Evolutionary conservation across 2,329 filamentous ascomycete genomes (phyloP), one percentile per base, ranked within the genome.

Genomic region (Beauveria varroae): DNA sequence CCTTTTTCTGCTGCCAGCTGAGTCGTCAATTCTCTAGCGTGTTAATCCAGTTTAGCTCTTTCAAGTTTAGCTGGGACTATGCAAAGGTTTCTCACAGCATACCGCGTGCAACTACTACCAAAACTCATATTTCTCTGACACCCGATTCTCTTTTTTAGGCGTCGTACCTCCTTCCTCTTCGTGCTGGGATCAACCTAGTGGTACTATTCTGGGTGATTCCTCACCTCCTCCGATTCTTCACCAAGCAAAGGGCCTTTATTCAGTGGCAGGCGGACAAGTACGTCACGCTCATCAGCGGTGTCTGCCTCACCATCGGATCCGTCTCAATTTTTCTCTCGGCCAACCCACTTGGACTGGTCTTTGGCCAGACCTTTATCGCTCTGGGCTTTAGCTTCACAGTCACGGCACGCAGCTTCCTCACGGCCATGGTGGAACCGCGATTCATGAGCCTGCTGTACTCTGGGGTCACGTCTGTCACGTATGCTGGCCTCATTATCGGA

Each of bases 121-220:
- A n/a, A n/a, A n/a, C n/a, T n/a, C n/a, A n/a, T n/a, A n/a, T n/a
- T n/a, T n/a, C n/a, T n/a, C n/a, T n/a, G n/a, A n/a, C n/a, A n/a
- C n/a, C n/a, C n/a, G n/a, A n/a, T n/a, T n/a, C n/a, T n/a, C n/a
- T 49, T 3, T 49, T 3, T 14, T 54, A 66, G 65, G 63, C 65
- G 14, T 66, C 66, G 3, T 59, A 61, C 52, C 55, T 67, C 30
- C 41, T 65, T 5, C 65, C 65, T 20, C 53, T 67, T 12, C 53
- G 61, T 26, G 64, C 66, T 1, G 63, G 56, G 3, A 41, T 63
- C 7, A 64, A 64, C 20, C 34, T 67, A 9, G 12, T 63, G 3
- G 60, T 62, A n/a, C 53, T 63, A 3, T 34, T 50, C 16, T 8
- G 62, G 40, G 22, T 61, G 8, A 52, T 67, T 16, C 66, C 66